Evolutionary conservation across 75 land plant species (phyloP).

Genomic region (Selaginella moellendorffii): DNA sequence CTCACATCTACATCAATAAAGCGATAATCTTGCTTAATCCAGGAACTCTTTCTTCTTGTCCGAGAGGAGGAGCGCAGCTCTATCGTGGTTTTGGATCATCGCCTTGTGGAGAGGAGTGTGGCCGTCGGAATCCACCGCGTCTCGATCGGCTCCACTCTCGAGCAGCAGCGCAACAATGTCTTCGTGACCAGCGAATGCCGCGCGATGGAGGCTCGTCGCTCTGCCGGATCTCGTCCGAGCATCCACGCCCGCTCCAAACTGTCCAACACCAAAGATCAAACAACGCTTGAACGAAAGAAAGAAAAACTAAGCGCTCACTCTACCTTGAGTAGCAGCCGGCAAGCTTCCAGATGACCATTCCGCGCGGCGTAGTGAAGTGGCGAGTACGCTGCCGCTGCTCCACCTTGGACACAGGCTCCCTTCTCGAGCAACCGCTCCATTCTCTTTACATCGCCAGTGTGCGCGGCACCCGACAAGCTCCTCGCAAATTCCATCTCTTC

Average conservation of each 20-base stretch:
- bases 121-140: constrained; percentile 28
- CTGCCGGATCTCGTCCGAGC: constrained; percentile 29
- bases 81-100: neutral
- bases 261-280: constrained; percentile 3
- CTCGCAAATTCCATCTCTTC: constrained; percentile 30
- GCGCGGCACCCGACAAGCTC: constrained; percentile 28
- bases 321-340: constrained; percentile 20
- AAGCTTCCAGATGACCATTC: constrained; percentile 23
- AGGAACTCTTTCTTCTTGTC: too few species aligned
- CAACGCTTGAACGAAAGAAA: neutral
- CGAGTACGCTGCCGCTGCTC: constrained; percentile 14
- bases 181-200: constrained; percentile 33
- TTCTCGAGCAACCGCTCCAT: constrained; percentile 19
- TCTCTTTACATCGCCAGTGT: constrained; percentile 16
- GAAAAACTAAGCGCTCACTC: too few species aligned
- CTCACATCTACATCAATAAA: too few species aligned
- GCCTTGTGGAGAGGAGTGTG: constrained; percentile 29
- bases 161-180: constrained; percentile 28
- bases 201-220: constrained; percentile 37
- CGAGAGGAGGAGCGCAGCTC: neutral
- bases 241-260: constrained; percentile 32
- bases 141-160: constrained; percentile 22
- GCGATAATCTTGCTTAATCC: too few species aligned
- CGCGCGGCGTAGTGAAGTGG: constrained; percentile 35
- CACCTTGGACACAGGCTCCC: constrained; percentile 21